Evolutionary conservation across 768 basidiomycete genomes (phyloP).

Genomic region (Tephrocybe sp.): DNA sequence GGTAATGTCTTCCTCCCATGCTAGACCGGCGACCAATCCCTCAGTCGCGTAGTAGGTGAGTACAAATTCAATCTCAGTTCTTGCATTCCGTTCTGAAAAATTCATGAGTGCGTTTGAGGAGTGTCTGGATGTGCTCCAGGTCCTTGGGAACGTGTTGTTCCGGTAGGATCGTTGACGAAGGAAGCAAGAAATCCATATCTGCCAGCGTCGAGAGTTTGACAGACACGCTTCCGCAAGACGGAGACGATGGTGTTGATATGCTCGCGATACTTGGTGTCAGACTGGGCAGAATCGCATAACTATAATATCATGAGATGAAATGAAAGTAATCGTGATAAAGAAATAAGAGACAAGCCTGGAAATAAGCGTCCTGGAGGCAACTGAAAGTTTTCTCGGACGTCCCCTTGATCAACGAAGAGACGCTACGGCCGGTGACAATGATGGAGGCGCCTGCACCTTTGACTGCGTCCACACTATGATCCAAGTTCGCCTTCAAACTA

Average conservation of each 20-base stretch:
- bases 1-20: no score
- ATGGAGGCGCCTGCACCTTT: constrained; percentile 47
- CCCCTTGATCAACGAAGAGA: no score
- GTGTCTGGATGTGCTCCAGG: constrained; percentile 41
- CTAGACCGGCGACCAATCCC: no score
- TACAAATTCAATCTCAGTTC: no score
- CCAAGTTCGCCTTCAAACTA: constrained; percentile 50
- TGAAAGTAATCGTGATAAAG: no score
- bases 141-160: constrained; percentile 60
- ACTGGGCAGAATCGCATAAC: constrained; percentile 60
- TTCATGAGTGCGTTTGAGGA: constrained; percentile 54
- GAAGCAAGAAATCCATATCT: constrained; percentile 56
- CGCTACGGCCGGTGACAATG: no score
- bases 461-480: constrained; percentile 69
- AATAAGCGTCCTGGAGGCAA: constrained; percentile 49
- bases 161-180: constrained; percentile 56
- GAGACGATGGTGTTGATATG: constrained; percentile 56
- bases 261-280: constrained; percentile 55
- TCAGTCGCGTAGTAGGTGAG: no score
- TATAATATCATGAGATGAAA: no score
- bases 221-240: constrained; percentile 56
- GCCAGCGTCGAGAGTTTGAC: constrained; percentile 49
- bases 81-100: no score
- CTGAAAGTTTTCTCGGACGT: no score
- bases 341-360: constrained; percentile 31